Percentiles rank a stretch among this genome's conserved stretches.
These are phyloP conservation scores for Tuber microsphaerosporum DNA, from an alignment of 495 filamentous ascomycete genomes.

Conservation along the genomic window DNA sequence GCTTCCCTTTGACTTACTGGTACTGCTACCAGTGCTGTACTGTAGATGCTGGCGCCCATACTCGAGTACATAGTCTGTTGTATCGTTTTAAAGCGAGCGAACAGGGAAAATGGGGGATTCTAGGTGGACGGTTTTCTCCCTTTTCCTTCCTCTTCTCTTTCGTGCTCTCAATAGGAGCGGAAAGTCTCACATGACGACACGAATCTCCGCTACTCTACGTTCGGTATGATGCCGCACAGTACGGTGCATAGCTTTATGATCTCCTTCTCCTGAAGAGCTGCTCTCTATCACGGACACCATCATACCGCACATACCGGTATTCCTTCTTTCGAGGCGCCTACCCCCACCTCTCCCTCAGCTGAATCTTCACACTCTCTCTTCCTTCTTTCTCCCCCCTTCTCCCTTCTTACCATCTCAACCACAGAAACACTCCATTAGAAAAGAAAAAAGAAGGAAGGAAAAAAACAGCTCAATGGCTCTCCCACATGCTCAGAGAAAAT, in stretches of 20 bases:
- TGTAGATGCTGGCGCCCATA: background rate
- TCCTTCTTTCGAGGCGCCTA: background rate
- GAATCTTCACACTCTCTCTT: background rate
- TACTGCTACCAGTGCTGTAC: background rate
- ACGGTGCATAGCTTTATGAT: background rate
- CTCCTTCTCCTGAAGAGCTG: background rate
- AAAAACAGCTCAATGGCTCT: constrained; percentile 16
- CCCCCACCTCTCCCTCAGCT: constrained; percentile 2
- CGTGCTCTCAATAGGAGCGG: background rate
- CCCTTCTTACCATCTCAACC: background rate
- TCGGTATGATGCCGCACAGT: background rate
- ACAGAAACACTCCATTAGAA: constrained; percentile 6
- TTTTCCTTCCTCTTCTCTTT: background rate
- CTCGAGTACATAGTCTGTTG: background rate
- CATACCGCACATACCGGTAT: background rate
- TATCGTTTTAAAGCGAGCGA: background rate
- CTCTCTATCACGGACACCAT: background rate
- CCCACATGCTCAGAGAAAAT: constrained; percentile 49
- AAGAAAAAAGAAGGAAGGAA: constrained; percentile 3
- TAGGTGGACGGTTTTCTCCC: background rate
- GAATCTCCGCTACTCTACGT: background rate
- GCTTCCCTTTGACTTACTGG: background rate
- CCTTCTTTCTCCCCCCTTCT: background rate
- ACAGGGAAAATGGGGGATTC: background rate
- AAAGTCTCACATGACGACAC: background rate